Conservation (phyloP, 495 filamentous ascomycete genomes). For the Aspergillus kassunensis region DNA sequence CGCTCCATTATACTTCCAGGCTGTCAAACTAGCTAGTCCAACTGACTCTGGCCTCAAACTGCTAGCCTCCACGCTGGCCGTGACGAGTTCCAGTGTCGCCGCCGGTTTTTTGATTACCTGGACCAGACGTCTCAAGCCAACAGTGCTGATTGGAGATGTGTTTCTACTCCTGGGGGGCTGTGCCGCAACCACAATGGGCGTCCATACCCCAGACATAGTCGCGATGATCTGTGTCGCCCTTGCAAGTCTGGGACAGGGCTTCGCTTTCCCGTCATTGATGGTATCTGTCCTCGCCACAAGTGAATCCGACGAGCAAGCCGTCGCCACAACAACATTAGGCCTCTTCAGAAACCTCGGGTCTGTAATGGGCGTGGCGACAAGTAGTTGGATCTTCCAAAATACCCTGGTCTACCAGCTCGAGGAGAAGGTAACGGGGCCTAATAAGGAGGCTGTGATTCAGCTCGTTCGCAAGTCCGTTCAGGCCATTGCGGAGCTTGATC, state of each 20-base stretch:
- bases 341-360: conserved; percentile 65
- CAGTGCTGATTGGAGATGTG: conserved; percentile 53
- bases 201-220: conserved; percentile 51
- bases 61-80: conserved; percentile 53
- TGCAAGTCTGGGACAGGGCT: conserved; percentile 59
- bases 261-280: conserved; percentile 59
- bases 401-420: conserved; percentile 56
- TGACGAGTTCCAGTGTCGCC: conserved; percentile 55
- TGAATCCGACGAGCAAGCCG: conserved; percentile 66
- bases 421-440: conserved; percentile 49
- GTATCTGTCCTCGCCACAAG: conserved; percentile 65
- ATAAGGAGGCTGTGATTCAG: conserved; percentile 48
- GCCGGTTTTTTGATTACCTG: conserved; percentile 70
- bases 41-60: conserved; percentile 70
- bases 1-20: conserved; percentile 76
- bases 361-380: conserved; percentile 67
- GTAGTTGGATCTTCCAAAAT: conserved; percentile 75
- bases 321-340: conserved; percentile 66
- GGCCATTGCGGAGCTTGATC: conserved; percentile 45
- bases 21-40: conserved; percentile 66
- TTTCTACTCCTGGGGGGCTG: conserved; percentile 53
- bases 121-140: conserved; percentile 59
- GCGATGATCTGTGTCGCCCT: conserved; percentile 63
- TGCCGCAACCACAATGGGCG: conserved; percentile 47
- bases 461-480: conserved; percentile 53